Evolutionary conservation across 2,329 filamentous ascomycete genomes (phyloP).

Genomic region (Xylariales sp.): DNA sequence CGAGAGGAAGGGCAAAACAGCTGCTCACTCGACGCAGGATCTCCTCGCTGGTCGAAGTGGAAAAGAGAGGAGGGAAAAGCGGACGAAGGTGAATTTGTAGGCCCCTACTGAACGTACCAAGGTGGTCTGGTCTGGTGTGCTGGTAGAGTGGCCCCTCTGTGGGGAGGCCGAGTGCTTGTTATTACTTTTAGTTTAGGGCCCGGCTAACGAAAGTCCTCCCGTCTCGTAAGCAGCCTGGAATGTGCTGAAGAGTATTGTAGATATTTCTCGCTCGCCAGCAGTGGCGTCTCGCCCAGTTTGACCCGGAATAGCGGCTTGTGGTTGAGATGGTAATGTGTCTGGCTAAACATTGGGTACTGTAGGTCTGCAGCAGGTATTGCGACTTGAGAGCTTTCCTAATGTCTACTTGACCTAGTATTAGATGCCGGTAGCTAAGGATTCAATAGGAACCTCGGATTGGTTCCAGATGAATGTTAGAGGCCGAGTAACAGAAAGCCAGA

Average conservation of each 20-base stretch:
- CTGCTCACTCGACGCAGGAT: slow-evolving; percentile 11
- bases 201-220: not conserved
- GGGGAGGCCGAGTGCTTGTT: slow-evolving; percentile 3
- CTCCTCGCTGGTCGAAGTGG: slow-evolving; percentile 12
- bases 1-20: slow-evolving; percentile 24
- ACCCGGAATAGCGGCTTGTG: too few species aligned
- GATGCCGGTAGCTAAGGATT: too few species aligned
- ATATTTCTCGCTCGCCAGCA: not conserved
- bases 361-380: too few species aligned
- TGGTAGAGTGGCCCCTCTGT: slow-evolving; percentile 11
- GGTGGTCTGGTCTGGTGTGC: slow-evolving; percentile 3
- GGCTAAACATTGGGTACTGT: too few species aligned
- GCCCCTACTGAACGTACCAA: slow-evolving; percentile 13
- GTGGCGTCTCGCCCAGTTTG: not conserved
- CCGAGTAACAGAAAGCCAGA: slow-evolving; percentile 19
- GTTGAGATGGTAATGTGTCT: too few species aligned
- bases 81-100: slow-evolving; percentile 28
- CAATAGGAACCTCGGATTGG: slow-evolving; percentile 29
- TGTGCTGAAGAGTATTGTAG: not conserved
- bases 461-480: slow-evolving; percentile 30
- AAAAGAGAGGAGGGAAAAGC: slow-evolving; percentile 14
- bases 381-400: too few species aligned
- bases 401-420: too few species aligned
- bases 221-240: slow-evolving; percentile 4
- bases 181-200: slow-evolving; percentile 1